Base-by-base conservation (phyloP, 2,329 filamentous ascomycete genomes). In the Ampelomyces quisqualis region DNA sequence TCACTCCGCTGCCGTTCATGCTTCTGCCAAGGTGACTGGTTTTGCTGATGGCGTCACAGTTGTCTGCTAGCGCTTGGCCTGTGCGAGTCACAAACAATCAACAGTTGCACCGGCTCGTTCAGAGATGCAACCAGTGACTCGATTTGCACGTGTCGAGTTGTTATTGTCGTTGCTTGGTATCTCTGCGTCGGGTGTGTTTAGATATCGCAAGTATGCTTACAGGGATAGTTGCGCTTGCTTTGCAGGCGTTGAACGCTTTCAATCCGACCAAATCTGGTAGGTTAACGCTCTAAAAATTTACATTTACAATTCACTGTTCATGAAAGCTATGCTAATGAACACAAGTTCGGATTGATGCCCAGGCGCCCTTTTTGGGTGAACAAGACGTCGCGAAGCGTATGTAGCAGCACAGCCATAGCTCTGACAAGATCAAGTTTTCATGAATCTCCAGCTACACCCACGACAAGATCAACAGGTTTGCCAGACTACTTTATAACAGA, bases 401-500 rank as follows among this genome's bases (percentile, higher is more conserved):
- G 58, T 57, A 45, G n/a, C 28, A 15, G 27, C 23, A 10, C 2
- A 14, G n/a, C 28, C 26, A 30, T 11, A 20, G 40, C 20, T 26
- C 11, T 13, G 21, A 30, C 23, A 13, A 21, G 8, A 29, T 13
- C 17, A 13, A 34, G 38, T 43, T 31, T 43, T 47, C 38, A 52
- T 15, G 14, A 3, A 5, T 7, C 15, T 24, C 10, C 23, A 62
- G 58, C 55, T 24, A 58, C 55, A 28, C 40, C 50, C 29, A 55
- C 53, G 11, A 44, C 34, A 13, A 51, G 49, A 23, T 53, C 58
- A 7, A 50, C 57, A 34, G 37, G 51, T 14, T 22, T 58, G 14
- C 63, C 63, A 7, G 63, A 66, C 34, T 66, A 65, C 40, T 64
- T 66, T 32, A 53, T 64, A 14, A 65, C 62, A 6, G 59, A 60